These are phyloP conservation scores for Solanum clarkiae DNA, from an alignment of 257 asterid genomes.

Conservation along the genomic window DNA sequence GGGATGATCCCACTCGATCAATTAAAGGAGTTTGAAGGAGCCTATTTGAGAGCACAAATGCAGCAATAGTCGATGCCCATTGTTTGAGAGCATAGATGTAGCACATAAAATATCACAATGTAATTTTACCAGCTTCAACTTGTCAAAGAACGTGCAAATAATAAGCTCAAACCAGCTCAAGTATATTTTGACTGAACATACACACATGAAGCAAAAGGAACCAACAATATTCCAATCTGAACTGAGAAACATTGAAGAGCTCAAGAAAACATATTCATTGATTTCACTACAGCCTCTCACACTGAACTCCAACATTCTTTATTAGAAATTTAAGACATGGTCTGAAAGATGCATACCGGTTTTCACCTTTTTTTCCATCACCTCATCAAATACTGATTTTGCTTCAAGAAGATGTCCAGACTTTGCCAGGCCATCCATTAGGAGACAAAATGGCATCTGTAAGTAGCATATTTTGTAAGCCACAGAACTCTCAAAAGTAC, in stretches of 20 bases:
- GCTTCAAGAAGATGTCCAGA: conserved; percentile 74
- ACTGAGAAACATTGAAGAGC: neutral
- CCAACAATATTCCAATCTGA: neutral
- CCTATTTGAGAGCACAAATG: neutral
- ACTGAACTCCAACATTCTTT: neutral
- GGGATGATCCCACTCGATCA: too few relatives aligned
- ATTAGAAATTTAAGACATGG: neutral
- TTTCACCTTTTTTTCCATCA: conserved; percentile 61
- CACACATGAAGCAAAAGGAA: neutral
- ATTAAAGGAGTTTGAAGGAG: too few relatives aligned
- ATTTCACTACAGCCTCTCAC: neutral
- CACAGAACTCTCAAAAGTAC: neutral
- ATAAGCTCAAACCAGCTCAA: neutral
- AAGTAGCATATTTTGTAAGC: conserved; percentile 7
- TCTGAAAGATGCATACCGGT: conserved; percentile 38
- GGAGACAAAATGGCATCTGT: conserved; percentile 91
- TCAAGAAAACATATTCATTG: neutral
- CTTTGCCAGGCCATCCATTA: conserved; percentile 92
- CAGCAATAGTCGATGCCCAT: neutral
- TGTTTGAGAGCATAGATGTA: neutral
- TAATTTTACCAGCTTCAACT: neutral
- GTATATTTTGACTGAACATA: neutral
- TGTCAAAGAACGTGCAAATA: neutral
- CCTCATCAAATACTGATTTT: conserved; percentile 68
- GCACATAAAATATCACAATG: neutral